Evolutionary conservation across 495 filamentous ascomycete species (phyloP).

Genomic region (Neurospora cerealis): DNA sequence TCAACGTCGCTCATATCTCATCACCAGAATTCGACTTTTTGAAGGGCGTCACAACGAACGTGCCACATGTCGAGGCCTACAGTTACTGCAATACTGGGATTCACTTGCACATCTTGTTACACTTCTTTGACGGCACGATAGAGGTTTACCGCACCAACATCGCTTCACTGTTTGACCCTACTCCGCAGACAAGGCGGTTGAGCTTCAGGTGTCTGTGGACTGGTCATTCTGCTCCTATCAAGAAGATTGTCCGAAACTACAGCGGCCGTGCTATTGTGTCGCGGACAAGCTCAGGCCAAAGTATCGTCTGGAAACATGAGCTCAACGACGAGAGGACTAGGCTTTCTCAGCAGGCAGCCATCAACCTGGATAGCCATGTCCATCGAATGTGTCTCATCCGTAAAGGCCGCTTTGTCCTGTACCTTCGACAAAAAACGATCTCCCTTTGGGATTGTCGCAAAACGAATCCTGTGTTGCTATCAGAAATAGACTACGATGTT

Average conservation of each 20-base stretch:
- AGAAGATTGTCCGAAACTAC: conserved; percentile 76
- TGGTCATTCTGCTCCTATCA: conserved; percentile 70
- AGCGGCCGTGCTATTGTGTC: conserved; percentile 74
- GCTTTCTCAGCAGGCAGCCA: conserved; percentile 56
- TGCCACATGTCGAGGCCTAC: conserved; percentile 57
- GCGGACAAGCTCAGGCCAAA: conserved; percentile 66
- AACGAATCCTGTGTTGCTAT: conserved; percentile 44
- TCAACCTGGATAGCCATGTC: conserved; percentile 65
- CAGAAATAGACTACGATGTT: conserved; percentile 48
- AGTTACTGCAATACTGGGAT: conserved; percentile 59
- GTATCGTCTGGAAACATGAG: conserved; percentile 72
- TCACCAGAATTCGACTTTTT: conserved; percentile 58
- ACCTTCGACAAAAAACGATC: conserved; percentile 66
- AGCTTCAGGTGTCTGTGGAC: conserved; percentile 57
- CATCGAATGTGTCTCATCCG: conserved; percentile 71
- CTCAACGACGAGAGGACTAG: conserved; percentile 33
- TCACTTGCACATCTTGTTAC: conserved; percentile 65
- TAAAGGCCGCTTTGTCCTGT: conserved; percentile 67
- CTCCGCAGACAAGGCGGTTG: conserved; percentile 54
- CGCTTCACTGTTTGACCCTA: conserved; percentile 73
- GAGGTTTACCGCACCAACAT: conserved; percentile 71
- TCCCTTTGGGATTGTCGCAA: conserved; percentile 71
- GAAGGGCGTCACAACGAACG: conserved; percentile 25
- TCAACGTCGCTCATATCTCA: conserved; percentile 74
- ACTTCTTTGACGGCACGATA: conserved; percentile 79